A percentile compares a stretch with the other conserved stretches of the same genome.
Conservation (phyloP, 495 filamentous ascomycete species). For the Penicillium paradoxum region DNA sequence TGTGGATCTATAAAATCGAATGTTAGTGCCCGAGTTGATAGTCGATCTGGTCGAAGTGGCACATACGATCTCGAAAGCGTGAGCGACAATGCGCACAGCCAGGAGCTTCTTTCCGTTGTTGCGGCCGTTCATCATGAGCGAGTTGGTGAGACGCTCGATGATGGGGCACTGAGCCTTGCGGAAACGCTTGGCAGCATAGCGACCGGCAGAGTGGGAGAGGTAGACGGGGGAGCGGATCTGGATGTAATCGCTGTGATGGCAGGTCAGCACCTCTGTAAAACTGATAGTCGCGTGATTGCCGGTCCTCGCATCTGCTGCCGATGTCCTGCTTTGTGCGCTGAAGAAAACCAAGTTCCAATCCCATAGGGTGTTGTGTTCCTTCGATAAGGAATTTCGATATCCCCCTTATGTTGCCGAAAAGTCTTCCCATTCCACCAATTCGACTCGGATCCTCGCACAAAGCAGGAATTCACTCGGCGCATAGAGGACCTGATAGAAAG, state of each 20-base stretch:
- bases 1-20: conserved; percentile 70
- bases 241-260: conserved; percentile 81
- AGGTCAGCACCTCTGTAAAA: conserved; percentile 15
- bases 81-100: conserved; percentile 98
- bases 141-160: conserved; percentile 99
- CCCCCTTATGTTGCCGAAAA: conserved; percentile 2
- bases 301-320: neutral
- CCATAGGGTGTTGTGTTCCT: neutral
- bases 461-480: conserved; percentile 15
- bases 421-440: conserved; percentile 5
- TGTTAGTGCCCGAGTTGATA: conserved; percentile 8
- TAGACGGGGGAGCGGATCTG: conserved; percentile 98
- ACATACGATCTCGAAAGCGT: conserved; percentile 98
- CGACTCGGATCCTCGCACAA: conserved; percentile 9
- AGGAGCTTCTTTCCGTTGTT: conserved; percentile 99
- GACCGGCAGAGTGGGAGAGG: conserved; percentile 95
- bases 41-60: conserved; percentile 1
- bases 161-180: conserved; percentile 99
- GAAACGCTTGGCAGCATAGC: conserved; percentile 99
- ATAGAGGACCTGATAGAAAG: conserved; percentile 21
- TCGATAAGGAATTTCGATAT: conserved; percentile 3
- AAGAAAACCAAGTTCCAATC: neutral
- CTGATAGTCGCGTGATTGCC: conserved; percentile 1
- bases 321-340: conserved; percentile 5
- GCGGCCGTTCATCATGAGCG: conserved; percentile 99